phyloP scores from a whole-genome alignment of 2,329 filamentous ascomycete species.

The Botrytis fragariae region DNA sequence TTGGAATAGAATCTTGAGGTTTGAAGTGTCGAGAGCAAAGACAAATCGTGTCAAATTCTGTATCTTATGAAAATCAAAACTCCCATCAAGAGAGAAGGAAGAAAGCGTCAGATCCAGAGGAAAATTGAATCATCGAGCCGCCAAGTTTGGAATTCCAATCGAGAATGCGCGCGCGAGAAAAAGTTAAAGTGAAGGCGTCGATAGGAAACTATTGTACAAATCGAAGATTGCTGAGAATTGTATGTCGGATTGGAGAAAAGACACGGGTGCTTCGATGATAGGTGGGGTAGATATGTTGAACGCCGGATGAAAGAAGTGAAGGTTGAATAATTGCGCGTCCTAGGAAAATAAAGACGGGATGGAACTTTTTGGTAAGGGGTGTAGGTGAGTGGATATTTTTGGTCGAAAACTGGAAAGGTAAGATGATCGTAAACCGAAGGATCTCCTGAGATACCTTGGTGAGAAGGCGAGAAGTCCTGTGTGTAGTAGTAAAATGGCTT shows the following conservation, averaged over 20 bases:
- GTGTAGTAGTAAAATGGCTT: not conserved
- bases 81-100: not conserved
- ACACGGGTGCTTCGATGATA: not conserved
- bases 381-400: not conserved
- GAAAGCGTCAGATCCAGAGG: conserved; percentile 1
- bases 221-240: not conserved
- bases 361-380: not conserved
- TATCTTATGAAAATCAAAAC: not conserved
- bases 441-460: conserved; percentile 2
- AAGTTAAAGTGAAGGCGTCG: not conserved
- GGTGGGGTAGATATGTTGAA: conserved; percentile 3
- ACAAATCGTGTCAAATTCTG: not conserved
- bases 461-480: not conserved
- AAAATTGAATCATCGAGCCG: not conserved
- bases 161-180: not conserved
- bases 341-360: not conserved
- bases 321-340: conserved; percentile 3
- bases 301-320: not conserved
- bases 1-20: not conserved
- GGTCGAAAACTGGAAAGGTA: not conserved
- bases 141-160: not conserved
- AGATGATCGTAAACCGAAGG: not conserved
- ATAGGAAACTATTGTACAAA: conserved; percentile 3
- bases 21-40: not conserved
- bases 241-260: not conserved